These are phyloP conservation scores for Waltergamsia citrina DNA, from an alignment of 2,329 filamentous ascomycete species.

Conservation along the genomic window DNA sequence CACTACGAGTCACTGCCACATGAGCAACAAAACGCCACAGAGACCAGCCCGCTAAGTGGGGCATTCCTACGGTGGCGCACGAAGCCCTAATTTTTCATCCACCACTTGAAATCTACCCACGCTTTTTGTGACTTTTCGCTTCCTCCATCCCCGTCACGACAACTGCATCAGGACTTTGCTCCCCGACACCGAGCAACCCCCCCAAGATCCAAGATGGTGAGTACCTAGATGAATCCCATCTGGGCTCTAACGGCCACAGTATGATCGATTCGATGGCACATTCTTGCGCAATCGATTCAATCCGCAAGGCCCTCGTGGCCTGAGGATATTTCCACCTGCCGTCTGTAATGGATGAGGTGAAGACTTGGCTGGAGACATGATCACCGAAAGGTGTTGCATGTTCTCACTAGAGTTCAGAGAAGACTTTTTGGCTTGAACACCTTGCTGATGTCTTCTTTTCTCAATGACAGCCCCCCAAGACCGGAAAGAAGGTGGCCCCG, in stretches of 20 bases:
- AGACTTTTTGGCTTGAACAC: conserved; percentile 67
- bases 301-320: conserved; percentile 18
- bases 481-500: conserved; percentile 94
- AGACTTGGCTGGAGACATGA: conserved; percentile 56
- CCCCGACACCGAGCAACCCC: conserved; percentile 17
- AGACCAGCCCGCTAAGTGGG: conserved; percentile 3
- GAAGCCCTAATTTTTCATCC: conserved; percentile 28
- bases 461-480: conserved; percentile 99
- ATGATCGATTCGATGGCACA: conserved; percentile 21
- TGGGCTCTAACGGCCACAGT: conserved; percentile 29
- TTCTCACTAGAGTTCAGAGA: conserved; percentile 90
- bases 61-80: conserved; percentile 11
- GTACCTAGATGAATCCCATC: conserved; percentile 17
- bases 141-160: conserved; percentile 15
- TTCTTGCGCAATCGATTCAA: conserved; percentile 19
- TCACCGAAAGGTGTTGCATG: conserved; percentile 46
- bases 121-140: conserved; percentile 12
- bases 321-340: conserved; percentile 23
- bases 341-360: conserved; percentile 30
- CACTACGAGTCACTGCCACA: too few relatives aligned
- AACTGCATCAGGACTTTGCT: conserved; percentile 16
- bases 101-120: conserved; percentile 17
- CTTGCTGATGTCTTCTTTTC: conserved; percentile 97
- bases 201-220: conserved; percentile 31
- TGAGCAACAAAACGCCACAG: too few relatives aligned